Conservation (phyloP, 495 filamentous ascomycete species). For the Cryomyces minteri region DNA sequence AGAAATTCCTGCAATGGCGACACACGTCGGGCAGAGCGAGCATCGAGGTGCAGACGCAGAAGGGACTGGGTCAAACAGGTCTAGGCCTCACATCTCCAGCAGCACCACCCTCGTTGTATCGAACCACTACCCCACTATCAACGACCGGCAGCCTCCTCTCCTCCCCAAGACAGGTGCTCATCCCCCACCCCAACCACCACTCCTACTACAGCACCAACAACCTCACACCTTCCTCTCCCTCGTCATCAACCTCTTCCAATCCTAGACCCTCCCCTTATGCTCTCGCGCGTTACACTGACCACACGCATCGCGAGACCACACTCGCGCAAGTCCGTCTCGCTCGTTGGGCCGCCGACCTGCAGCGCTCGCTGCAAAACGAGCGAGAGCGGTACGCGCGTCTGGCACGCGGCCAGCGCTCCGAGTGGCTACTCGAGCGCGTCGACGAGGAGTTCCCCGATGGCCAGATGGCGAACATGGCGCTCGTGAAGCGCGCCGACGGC, state of each 20-base stretch:
- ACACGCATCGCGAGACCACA: slow-evolving; percentile 51
- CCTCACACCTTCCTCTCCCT: slow-evolving; percentile 7
- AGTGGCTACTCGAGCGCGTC: slow-evolving; percentile 55
- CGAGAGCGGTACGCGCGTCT: slow-evolving; percentile 56
- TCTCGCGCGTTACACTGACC: slow-evolving; percentile 50
- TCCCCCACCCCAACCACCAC: slow-evolving; percentile 13
- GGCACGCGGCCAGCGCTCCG: slow-evolving; percentile 50
- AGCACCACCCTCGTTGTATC: background rate
- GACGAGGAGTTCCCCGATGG: slow-evolving; percentile 23
- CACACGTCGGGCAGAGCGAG: slow-evolving; percentile 5
- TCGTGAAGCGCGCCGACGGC: too few species aligned
- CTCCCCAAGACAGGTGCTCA: slow-evolving; percentile 12
- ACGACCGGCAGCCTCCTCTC: slow-evolving; percentile 8
- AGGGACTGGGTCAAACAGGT: background rate
- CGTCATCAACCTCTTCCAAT: slow-evolving; percentile 2
- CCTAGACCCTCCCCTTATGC: slow-evolving; percentile 29
- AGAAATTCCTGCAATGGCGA: slow-evolving; percentile 65
- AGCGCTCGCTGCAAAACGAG: slow-evolving; percentile 67
- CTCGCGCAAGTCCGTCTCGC: slow-evolving; percentile 65
- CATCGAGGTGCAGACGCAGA: slow-evolving; percentile 6
- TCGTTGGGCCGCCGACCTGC: slow-evolving; percentile 82
- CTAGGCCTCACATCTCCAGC: background rate
- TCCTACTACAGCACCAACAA: slow-evolving; percentile 6
- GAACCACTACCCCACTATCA: background rate
- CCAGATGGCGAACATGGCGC: too few species aligned